Percentiles rank a stretch among this genome's conserved stretches.
phyloP scores from a whole-genome alignment of 2,329 filamentous ascomycete species.

The Dactylellina drechsleri region DNA sequence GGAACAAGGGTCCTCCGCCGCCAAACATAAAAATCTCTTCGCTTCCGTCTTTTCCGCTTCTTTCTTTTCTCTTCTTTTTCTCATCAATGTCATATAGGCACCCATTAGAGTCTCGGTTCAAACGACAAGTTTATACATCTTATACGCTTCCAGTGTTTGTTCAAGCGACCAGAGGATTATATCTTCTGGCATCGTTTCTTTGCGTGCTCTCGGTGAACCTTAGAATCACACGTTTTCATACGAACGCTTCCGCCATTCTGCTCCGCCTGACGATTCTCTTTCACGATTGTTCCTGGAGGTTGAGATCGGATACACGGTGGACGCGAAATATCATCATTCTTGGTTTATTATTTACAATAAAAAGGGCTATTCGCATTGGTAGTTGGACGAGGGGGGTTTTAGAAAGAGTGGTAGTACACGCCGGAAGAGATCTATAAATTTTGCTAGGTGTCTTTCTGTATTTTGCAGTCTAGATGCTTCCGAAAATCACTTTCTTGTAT shows the following conservation, averaged over 20 bases:
- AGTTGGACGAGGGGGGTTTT: not conserved
- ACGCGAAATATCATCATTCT: conserved; percentile 43
- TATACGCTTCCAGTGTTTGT: conserved; percentile 77
- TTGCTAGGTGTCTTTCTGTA: too few species aligned
- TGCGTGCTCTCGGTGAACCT: conserved; percentile 97
- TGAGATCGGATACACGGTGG: conserved; percentile 54
- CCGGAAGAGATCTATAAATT: not conserved
- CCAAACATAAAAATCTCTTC: conserved; percentile 56
- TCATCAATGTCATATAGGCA: conserved; percentile 74
- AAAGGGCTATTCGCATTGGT: not conserved
- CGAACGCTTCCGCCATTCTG: conserved; percentile 50
- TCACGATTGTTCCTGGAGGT: conserved; percentile 49
- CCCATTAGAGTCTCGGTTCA: conserved; percentile 99
- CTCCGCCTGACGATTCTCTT: conserved; percentile 51
- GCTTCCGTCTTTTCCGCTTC: conserved; percentile 61
- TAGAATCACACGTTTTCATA: conserved; percentile 63
- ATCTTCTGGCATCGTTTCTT: conserved; percentile 67
- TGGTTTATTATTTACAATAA: not conserved
- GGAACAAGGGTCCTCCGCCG: conserved; percentile 25
- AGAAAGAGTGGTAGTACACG: not conserved
- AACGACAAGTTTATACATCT: conserved; percentile 64
- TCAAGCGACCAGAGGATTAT: conserved; percentile 77
- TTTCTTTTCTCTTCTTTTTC: conserved; percentile 65
- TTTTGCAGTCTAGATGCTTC: too few species aligned
- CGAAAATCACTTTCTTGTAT: not conserved